Evolutionary conservation across 2,329 filamentous ascomycete species (phyloP).

Genomic region (Raffaelea deltoideospora): DNA sequence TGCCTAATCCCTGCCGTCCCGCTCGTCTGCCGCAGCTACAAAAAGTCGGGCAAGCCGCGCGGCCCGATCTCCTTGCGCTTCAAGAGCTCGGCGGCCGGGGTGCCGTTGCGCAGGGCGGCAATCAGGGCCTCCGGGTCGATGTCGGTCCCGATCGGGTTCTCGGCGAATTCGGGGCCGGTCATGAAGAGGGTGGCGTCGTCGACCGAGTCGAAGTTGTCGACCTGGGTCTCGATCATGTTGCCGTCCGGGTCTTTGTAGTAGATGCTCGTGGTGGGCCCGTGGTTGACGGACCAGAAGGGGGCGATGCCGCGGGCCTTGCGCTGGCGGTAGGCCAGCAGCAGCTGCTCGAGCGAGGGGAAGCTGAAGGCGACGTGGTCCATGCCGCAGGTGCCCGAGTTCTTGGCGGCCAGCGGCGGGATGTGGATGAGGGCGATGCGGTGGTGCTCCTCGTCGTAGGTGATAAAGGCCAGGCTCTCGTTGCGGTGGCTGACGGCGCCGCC

Average conservation of each 20-base stretch:
- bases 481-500: constrained; percentile 15
- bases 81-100: constrained; percentile 12
- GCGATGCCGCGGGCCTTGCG: constrained; percentile 19
- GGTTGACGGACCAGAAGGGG: constrained; percentile 29
- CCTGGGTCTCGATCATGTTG: constrained; percentile 30
- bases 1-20: too few species aligned
- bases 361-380: constrained; percentile 28
- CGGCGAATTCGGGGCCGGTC: constrained; percentile 16
- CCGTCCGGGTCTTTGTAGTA: constrained; percentile 35
- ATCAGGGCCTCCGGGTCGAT: constrained; percentile 28
- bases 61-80: constrained; percentile 13
- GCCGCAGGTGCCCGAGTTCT: constrained; percentile 14
- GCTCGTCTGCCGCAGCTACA: not conserved
- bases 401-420: constrained; percentile 10
- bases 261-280: constrained; percentile 29
- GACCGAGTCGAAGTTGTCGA: constrained; percentile 23
- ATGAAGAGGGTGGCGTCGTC: constrained; percentile 25
- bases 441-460: constrained; percentile 31
- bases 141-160: constrained; percentile 28
- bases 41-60: constrained; percentile 6
- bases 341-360: constrained; percentile 18
- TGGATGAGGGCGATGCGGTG: constrained; percentile 27
- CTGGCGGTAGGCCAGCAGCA: constrained; percentile 20
- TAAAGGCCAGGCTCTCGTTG: constrained; percentile 17
- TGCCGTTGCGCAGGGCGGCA: constrained; percentile 11